Evolutionary conservation across 192 early-diverging fungal genomes (phyloP).

Genomic region (Umbelopsis sp.): DNA sequence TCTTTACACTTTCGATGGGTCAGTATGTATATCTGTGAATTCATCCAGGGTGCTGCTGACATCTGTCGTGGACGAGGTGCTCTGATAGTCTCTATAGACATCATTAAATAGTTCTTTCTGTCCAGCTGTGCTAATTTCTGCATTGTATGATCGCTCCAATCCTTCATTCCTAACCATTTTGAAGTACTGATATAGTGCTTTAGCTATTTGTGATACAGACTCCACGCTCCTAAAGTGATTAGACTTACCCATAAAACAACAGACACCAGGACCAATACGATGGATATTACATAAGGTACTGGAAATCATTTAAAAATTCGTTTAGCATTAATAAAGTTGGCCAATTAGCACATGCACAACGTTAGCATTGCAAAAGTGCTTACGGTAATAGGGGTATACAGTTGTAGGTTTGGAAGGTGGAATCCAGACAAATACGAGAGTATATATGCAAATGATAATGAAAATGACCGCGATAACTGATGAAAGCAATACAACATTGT

Average conservation of each 20-base stretch:
- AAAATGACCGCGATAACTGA: slow-evolving; percentile 28
- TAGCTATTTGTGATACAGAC: neutral
- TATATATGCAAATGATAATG: slow-evolving; percentile 20
- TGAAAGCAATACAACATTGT: neutral
- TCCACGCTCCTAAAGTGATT: neutral
- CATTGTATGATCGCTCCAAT: slow-evolving; percentile 18
- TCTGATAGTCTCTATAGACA: slow-evolving; percentile 17
- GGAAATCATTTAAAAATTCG: neutral
- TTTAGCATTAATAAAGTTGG: neutral
- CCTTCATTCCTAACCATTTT: slow-evolving; percentile 20
- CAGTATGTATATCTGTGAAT: neutral
- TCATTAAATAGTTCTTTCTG: slow-evolving; percentile 15
- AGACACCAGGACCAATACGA: slow-evolving; percentile 18
- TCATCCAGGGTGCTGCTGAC: neutral
- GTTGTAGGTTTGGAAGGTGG: neutral
- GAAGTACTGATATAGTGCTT: slow-evolving; percentile 8
- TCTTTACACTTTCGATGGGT: neutral
- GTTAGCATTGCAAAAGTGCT: neutral
- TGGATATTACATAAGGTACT: slow-evolving; percentile 34
- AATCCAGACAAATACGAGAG: slow-evolving; percentile 16
- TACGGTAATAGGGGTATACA: slow-evolving; percentile 23
- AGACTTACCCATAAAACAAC: slow-evolving; percentile 29
- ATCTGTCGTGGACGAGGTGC: neutral
- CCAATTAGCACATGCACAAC: too few relatives aligned
- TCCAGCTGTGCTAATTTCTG: slow-evolving; percentile 1